Conservation (phyloP, 768 basidiomycete species). For the Fomitopsis serialis region DNA sequence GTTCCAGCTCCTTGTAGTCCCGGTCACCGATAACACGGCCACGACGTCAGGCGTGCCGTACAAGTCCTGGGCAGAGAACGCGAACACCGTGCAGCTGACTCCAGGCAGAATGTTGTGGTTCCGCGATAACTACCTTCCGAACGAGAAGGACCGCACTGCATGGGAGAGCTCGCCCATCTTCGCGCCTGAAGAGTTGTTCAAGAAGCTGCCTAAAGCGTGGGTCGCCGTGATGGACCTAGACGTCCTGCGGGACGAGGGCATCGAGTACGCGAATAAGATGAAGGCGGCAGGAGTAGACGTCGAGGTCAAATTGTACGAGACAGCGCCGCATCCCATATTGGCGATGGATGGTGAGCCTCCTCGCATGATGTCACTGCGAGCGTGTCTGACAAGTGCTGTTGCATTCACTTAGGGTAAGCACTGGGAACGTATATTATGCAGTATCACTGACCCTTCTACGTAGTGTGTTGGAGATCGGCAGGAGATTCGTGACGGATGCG, state of each 20-base stretch:
- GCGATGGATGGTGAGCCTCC: slow-evolving; percentile 60
- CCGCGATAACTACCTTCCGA: slow-evolving; percentile 61
- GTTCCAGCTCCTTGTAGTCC: slow-evolving; percentile 65
- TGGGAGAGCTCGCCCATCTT: slow-evolving; percentile 74
- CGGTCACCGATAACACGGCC: slow-evolving; percentile 70
- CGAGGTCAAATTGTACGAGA: slow-evolving; percentile 51
- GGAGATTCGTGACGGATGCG: slow-evolving; percentile 34
- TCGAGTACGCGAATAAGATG: slow-evolving; percentile 57
- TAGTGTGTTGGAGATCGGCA: slow-evolving; percentile 34
- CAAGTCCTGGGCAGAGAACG: slow-evolving; percentile 52
- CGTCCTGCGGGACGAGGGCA: slow-evolving; percentile 61
- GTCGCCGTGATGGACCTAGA: slow-evolving; percentile 63
- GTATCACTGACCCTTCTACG: neutral
- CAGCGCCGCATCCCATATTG: slow-evolving; percentile 68
- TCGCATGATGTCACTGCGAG: neutral
- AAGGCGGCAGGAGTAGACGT: slow-evolving; percentile 45
- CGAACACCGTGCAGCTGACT: slow-evolving; percentile 51
- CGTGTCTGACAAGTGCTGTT: neutral
- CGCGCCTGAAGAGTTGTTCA: slow-evolving; percentile 50
- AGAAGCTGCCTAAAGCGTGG: slow-evolving; percentile 51
- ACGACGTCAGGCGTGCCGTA: slow-evolving; percentile 31
- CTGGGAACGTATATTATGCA: neutral
- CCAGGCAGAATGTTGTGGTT: slow-evolving; percentile 74
- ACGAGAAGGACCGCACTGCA: slow-evolving; percentile 49
- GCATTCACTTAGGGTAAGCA: slow-evolving; percentile 10